Evolutionary conservation across 305 asterid species (phyloP).

Genomic region (Withania somnifera): DNA sequence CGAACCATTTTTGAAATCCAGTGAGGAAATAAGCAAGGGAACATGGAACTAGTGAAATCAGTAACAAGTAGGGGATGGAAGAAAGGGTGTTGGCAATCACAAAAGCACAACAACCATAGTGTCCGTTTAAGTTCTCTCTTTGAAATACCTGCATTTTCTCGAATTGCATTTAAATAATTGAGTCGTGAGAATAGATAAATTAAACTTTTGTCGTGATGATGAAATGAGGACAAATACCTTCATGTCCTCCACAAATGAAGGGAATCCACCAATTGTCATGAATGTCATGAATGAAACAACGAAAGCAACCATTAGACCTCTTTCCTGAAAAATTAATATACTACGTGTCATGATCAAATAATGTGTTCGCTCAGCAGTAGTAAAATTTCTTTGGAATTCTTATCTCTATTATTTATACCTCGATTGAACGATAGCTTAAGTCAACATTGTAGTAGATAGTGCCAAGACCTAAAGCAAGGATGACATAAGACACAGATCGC

Average conservation of each 20-base stretch:
- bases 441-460: slow-evolving; percentile 11
- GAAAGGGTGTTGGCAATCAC: slow-evolving; percentile 16
- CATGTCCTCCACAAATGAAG: slow-evolving; percentile 27
- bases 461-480: slow-evolving; percentile 14
- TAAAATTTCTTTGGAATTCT: not conserved
- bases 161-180: not conserved
- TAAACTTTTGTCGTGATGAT: not conserved
- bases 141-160: slow-evolving; percentile 13
- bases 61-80: slow-evolving; percentile 13
- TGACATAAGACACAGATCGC: slow-evolving; percentile 14
- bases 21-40: slow-evolving; percentile 14
- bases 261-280: slow-evolving; percentile 28
- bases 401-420: not conserved
- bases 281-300: slow-evolving; percentile 22
- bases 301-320: slow-evolving; percentile 18
- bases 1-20: slow-evolving; percentile 10
- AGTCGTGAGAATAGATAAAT: not conserved
- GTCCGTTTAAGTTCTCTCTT: slow-evolving; percentile 21
- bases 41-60: slow-evolving; percentile 15
- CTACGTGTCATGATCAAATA: not conserved
- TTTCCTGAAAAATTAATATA: slow-evolving; percentile 10
- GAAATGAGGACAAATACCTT: slow-evolving; percentile 1
- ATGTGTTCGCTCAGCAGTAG: not conserved
- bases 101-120: slow-evolving; percentile 14
- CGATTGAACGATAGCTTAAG: slow-evolving; percentile 1